phyloP scores from a whole-genome alignment of 2,329 filamentous ascomycete genomes.

The Aspergillus brasiliensis region DNA sequence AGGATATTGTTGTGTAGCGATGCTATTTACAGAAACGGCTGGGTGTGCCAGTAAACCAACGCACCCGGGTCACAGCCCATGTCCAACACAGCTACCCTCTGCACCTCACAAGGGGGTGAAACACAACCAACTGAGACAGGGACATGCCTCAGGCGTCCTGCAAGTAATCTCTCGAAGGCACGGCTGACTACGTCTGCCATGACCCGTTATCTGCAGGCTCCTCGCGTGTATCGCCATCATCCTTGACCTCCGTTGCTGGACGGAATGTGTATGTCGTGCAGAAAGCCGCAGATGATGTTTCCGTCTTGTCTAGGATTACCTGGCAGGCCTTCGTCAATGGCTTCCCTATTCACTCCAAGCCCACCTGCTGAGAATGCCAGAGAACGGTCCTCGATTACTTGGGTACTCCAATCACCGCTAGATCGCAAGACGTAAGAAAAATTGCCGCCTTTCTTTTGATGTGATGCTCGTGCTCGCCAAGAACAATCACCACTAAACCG shows the following conservation, averaged over 20 bases:
- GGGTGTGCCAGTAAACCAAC: neutral
- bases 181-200: neutral
- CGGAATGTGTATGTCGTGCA: slow-evolving; percentile 1
- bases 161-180: neutral
- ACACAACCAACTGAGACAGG: neutral
- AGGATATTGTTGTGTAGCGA: neutral
- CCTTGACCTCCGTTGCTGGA: neutral
- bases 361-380: neutral
- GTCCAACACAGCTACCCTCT: neutral
- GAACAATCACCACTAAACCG: neutral
- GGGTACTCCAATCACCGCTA: neutral
- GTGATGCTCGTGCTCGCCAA: neutral
- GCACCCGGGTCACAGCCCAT: neutral
- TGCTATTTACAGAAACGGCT: neutral
- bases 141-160: neutral
- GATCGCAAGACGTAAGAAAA: neutral
- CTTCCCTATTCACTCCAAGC: neutral
- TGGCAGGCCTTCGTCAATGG: neutral
- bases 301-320: neutral
- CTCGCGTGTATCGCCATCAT: neutral
- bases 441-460: neutral
- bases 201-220: neutral
- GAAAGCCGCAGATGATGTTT: neutral
- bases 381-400: neutral
- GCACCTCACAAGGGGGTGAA: neutral